Evolutionary conservation across 495 filamentous ascomycete species (phyloP).

Genomic region (Venustampulla echinocandica): DNA sequence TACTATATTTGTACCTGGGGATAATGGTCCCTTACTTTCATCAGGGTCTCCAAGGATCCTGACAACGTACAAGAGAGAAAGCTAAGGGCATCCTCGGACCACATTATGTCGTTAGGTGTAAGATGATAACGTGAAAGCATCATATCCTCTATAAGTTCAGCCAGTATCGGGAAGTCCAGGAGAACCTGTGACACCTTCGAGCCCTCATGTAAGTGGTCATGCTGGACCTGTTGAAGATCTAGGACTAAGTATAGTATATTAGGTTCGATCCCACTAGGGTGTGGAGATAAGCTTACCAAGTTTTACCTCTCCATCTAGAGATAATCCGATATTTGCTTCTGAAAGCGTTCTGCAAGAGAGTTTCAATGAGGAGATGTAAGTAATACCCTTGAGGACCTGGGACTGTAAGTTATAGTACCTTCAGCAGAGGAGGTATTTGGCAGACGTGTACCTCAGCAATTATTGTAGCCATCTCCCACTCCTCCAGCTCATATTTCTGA

Average conservation of each 20-base stretch:
- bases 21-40: neutral
- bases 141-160: constrained; percentile 11
- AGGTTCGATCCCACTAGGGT: neutral
- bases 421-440: neutral
- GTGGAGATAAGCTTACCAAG: constrained; percentile 3
- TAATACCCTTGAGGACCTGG: neutral
- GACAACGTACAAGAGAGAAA: constrained; percentile 4
- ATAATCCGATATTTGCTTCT: neutral
- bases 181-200: constrained; percentile 5
- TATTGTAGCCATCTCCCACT: constrained; percentile 15
- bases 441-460: constrained; percentile 2
- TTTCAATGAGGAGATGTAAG: neutral
- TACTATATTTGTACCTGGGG: neutral
- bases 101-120: neutral
- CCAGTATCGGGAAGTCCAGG: constrained; percentile 8
- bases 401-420: neutral
- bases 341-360: neutral
- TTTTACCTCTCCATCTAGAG: constrained; percentile 7
- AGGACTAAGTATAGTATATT: neutral
- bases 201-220: constrained; percentile 1
- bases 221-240: constrained; percentile 1
- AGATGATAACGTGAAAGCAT: constrained; percentile 9
- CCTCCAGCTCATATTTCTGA: neutral
- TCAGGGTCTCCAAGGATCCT: constrained; percentile 5
- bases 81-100: constrained; percentile 4